These are phyloP conservation scores for Coelastrella sp. DNA, from an alignment of 139 green algal species.

Conservation along the genomic window DNA sequence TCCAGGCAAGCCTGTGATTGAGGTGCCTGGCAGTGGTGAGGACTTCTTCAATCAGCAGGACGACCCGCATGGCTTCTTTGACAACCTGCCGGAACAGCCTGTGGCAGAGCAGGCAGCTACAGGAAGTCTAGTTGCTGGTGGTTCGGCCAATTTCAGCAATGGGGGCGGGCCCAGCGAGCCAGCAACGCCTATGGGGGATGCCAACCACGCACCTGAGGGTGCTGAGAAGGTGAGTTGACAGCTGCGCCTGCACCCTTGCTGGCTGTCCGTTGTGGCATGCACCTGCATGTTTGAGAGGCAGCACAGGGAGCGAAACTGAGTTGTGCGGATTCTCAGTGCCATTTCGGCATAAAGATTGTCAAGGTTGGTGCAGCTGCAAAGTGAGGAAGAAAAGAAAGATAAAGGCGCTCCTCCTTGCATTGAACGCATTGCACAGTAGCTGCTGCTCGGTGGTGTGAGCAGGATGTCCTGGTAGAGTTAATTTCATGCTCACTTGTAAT, in stretches of 20 bases:
- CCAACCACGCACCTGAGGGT: constrained; percentile 34
- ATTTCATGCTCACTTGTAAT: constrained; percentile 30
- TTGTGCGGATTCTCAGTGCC: too few relatives aligned
- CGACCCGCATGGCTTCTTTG: constrained; percentile 75
- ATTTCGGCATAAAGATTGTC: too few relatives aligned
- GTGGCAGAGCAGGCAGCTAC: not conserved
- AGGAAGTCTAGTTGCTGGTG: not conserved
- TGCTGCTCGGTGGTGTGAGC: too few relatives aligned
- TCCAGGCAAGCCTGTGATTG: constrained; percentile 41
- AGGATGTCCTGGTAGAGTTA: not conserved
- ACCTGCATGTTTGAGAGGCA: not conserved
- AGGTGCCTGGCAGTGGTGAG: constrained; percentile 36
- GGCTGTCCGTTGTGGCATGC: too few relatives aligned
- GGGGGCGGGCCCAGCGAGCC: constrained; percentile 14
- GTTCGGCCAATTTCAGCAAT: not conserved
- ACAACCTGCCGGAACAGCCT: constrained; percentile 66
- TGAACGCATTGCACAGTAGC: too few relatives aligned
- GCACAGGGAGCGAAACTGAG: not conserved
- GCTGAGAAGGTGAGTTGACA: constrained; percentile 3
- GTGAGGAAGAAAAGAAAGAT: too few relatives aligned
- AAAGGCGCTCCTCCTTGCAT: too few relatives aligned
- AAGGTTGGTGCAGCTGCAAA: too few relatives aligned
- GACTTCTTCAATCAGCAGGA: constrained; percentile 69
- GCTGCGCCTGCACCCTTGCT: not conserved
- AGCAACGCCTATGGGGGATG: constrained; percentile 35